Evolutionary conservation across 805 yeast genomes (phyloP).

Genomic region (Saturnispora hagleri): DNA sequence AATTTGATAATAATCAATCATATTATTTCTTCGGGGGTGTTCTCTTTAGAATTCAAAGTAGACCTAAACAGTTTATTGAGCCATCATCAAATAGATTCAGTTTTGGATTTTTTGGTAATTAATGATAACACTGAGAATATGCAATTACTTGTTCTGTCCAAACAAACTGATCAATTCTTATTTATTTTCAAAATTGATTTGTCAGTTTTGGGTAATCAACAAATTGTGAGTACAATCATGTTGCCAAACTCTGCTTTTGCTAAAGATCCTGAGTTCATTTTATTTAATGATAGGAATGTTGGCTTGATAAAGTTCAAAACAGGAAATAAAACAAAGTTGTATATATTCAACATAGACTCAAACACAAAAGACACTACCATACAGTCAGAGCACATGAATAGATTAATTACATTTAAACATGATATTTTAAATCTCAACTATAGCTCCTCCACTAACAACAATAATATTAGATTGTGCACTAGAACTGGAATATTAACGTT

Average conservation of each 20-base stretch:
- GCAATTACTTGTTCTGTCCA: not conserved
- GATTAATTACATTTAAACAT: conserved; percentile 49
- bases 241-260: not conserved
- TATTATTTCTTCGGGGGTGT: conserved; percentile 25
- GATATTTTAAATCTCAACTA: conserved; percentile 49
- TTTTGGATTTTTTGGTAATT: not conserved
- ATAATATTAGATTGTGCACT: conserved; percentile 31
- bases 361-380: conserved; percentile 2
- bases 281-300: not conserved
- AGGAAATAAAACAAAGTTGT: conserved; percentile 27
- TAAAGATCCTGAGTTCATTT: not conserved
- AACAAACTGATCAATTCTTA: not conserved
- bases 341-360: conserved; percentile 46
- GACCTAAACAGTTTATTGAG: not conserved
- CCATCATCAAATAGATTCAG: not conserved
- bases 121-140: not conserved
- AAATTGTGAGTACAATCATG: not conserved
- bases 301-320: not conserved
- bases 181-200: not conserved
- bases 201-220: not conserved
- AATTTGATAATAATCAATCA: conserved; percentile 28
- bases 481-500: conserved; percentile 55
- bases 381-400: conserved; percentile 62
- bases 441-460: conserved; percentile 6
- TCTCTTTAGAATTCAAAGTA: conserved; percentile 1